phyloP scores from a whole-genome alignment of 208 protist species.

The Crithidia expoeki region DNA sequence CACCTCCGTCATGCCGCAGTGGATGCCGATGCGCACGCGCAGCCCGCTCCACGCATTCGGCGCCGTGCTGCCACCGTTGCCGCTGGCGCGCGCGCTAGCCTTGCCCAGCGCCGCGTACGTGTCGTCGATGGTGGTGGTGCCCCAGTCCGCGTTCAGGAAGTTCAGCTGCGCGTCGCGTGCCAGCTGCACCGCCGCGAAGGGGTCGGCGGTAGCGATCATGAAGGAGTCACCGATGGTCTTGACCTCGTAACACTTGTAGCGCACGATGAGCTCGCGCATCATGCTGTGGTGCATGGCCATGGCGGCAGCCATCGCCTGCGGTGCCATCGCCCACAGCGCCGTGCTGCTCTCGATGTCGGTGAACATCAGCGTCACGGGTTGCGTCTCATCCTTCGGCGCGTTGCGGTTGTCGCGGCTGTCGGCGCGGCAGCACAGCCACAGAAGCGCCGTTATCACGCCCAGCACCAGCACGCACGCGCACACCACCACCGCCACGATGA shows the following conservation, averaged over 20 bases:
- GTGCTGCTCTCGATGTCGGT: constrained; percentile 75
- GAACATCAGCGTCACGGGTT: constrained; percentile 61
- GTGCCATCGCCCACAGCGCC: no score
- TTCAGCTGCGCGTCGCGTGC: constrained; percentile 50
- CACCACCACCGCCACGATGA: no score
- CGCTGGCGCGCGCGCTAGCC: no score
- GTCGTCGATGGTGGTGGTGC: constrained; percentile 44
- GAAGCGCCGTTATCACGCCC: no score
- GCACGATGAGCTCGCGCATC: constrained; percentile 58
- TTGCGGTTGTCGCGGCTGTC: constrained; percentile 56
- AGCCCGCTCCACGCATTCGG: constrained; percentile 47
- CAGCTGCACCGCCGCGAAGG: constrained; percentile 49
- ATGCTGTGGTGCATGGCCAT: constrained; percentile 60
- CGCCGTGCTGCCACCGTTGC: constrained; percentile 14
- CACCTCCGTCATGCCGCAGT: no score
- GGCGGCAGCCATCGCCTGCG: constrained; percentile 66
- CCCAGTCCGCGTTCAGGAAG: constrained; percentile 51
- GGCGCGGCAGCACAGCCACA: no score
- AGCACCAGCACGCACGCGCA: no score
- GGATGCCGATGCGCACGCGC: constrained; percentile 62
- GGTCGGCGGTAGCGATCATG: constrained; percentile 64
- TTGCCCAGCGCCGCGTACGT: constrained; percentile 24
- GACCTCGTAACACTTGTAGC: constrained; percentile 72
- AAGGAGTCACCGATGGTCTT: constrained; percentile 81
- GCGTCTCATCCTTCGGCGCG: constrained; percentile 47